These are phyloP conservation scores for Anthostomella pinea DNA, from an alignment of 2,329 filamentous ascomycete species.

Conservation along the genomic window DNA sequence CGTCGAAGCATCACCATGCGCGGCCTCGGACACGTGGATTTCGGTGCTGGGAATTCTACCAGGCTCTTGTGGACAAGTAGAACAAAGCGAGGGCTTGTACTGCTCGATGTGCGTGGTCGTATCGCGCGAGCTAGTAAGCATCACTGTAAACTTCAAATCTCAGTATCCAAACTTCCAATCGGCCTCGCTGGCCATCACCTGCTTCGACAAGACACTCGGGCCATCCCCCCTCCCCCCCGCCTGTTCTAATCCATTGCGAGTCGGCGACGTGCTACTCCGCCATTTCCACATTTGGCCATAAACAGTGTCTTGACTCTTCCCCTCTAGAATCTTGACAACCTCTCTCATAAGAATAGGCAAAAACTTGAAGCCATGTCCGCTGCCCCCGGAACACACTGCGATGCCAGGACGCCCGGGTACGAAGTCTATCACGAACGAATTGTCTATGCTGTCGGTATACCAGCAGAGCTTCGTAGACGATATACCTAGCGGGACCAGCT, in stretches of 20 bases:
- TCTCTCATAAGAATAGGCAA: conserved; percentile 30
- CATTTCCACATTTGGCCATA: conserved; percentile 31
- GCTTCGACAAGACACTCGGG: conserved; percentile 26
- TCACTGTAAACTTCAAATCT: not conserved
- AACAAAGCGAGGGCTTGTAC: too few species aligned
- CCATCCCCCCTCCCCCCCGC: conserved; percentile 29
- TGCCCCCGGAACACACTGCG: conserved; percentile 59
- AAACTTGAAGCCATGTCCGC: conserved; percentile 41
- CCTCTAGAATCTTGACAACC: conserved; percentile 30
- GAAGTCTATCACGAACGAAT: conserved; percentile 42
- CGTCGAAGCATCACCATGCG: too few species aligned
- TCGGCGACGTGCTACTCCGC: conserved; percentile 13
- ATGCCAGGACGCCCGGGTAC: conserved; percentile 36
- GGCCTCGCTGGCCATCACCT: conserved; percentile 23
- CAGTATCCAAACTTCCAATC: conserved; percentile 20
- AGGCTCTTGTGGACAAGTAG: too few species aligned
- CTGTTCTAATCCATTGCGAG: conserved; percentile 28
- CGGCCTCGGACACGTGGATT: too few species aligned
- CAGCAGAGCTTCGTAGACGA: conserved; percentile 43
- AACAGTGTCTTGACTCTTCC: conserved; percentile 19
- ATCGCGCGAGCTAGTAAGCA: too few species aligned
- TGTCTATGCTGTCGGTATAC: conserved; percentile 32
- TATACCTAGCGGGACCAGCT: conserved; percentile 36
- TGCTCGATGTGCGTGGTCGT: too few species aligned
- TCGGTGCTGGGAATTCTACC: too few species aligned